Evolutionary conservation across 169 alveolate genomes (phyloP), one percentile per base, ranked within the genome.

Genomic region (Eimeria praecox): DNA sequence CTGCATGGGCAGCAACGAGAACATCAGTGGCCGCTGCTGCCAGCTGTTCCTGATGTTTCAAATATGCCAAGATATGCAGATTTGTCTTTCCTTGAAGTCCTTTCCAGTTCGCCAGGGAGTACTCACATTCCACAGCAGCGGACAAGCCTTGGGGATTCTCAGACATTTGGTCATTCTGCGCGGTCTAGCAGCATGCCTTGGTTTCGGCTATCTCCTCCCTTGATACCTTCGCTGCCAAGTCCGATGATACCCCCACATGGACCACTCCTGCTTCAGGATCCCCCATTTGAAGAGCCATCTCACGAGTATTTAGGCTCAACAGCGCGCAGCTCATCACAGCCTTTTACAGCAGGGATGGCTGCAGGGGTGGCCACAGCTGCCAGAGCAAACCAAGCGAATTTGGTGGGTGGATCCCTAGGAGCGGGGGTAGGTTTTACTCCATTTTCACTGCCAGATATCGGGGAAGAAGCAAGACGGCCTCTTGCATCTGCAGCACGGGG

Each of bases 391-490:
- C 77, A 20, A 30, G 42, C 42, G 12, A 30, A 30, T 10, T 66
- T 66, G 42, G 77, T 2, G 12, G 24, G 24, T 30, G 10, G 9
- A 27, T 27, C 77, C 1, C 20, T 1, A 27, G 77, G 20, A 3
- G 10, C 77, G 27, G 1, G 24, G 1, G 77, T 3, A 9, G 77
- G 18, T 10, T 66, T 20, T 30, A 30, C 9, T 30, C 77, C 77
- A 0, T 66, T 66, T 66, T 66, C 77, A 30, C 42, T 66, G 40
- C 77, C 77, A 30, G 77, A 66, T 66, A 66, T 66, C 77, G 77
- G 77, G 77, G 77, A 27, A 66, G 44, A 30, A n/a, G 77, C 77
- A 66, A 66, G 77, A 30, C 77, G 77, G 77, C 77, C 77, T 30
- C 9, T 66, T 30, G 77, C 77, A 66, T 18, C 77, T 66, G 77